Base-by-base conservation (phyloP, 768 basidiomycete genomes). In the Jaapia argillacea region DNA sequence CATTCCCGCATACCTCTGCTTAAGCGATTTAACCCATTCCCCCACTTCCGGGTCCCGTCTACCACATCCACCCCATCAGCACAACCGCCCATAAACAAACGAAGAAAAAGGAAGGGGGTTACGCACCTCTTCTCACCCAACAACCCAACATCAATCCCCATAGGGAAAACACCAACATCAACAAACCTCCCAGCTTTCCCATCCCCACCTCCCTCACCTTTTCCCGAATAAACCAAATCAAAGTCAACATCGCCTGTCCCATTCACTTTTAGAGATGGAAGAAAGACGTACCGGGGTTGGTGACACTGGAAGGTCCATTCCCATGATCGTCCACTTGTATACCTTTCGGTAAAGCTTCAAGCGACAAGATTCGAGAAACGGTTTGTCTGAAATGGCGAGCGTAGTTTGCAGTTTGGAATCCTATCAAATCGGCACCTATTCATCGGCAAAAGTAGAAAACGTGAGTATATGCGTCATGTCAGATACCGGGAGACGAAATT, bases 391-490 rank as follows among this genome's bases (percentile, higher is more conserved):
- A 92, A 57, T 90, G 89, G 13, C 86, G 70, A 0, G 87, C 85
- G 50, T 79, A 85, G 58, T 77, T 85, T 16, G 82, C 79, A 0
- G 85, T 89, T 60, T 92, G 90, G 73, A 97, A 97, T 2, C 88
- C 90, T 24, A 97, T 80, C 36, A 94, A 74, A 64, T 97, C 90
- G 22, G 93, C 88, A 12, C 77, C 91, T n/a, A 98, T 84, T 56
- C n/a, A n/a, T n/a, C n/a, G n/a, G n/a, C n/a, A n/a, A n/a, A n/a
- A n/a, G n/a, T n/a, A n/a, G n/a, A n/a, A n/a, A n/a, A n/a, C n/a
- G n/a, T n/a, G n/a, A n/a, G n/a, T n/a, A n/a, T n/a, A n/a, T n/a
- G n/a, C n/a, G n/a, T n/a, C n/a, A n/a, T n/a, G n/a, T n/a, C n/a
- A n/a, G n/a, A n/a, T n/a, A n/a, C n/a, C n/a, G n/a, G n/a, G n/a